phyloP scores from a whole-genome alignment of 352 stramenopile species.

The Globisporangium heterothallicum region DNA sequence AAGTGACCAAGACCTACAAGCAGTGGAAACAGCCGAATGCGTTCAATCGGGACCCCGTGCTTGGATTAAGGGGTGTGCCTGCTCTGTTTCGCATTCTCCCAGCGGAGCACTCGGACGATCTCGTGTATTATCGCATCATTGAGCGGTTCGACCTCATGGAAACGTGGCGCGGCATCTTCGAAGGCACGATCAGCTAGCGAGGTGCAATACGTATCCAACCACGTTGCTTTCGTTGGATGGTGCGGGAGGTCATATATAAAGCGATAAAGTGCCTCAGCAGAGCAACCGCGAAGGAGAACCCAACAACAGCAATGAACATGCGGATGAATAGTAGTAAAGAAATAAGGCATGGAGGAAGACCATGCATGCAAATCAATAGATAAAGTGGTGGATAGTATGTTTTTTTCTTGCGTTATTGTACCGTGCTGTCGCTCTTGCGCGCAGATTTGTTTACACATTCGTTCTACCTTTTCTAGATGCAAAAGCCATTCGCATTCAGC shows the following conservation, averaged over 20 bases:
- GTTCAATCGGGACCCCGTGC: conserved; percentile 49
- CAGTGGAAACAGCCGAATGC: conserved; percentile 57
- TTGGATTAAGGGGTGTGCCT: conserved; percentile 49
- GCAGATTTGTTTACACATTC: no score
- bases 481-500: neutral
- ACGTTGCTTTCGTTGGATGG: no score
- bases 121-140: conserved; percentile 40
- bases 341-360: neutral
- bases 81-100: conserved; percentile 36
- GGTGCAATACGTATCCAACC: no score
- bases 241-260: no score
- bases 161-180: conserved; percentile 33
- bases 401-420: neutral
- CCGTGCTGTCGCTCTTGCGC: neutral
- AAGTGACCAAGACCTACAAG: conserved; percentile 54
- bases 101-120: conserved; percentile 11
- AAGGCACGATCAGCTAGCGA: conserved; percentile 7
- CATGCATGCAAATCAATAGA: neutral
- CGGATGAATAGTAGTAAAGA: neutral
- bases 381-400: neutral
- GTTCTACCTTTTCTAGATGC: no score
- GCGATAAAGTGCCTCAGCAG: no score
- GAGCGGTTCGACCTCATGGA: conserved; percentile 47
- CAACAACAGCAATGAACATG: no score
- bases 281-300: neutral